These are phyloP conservation scores for Colletotrichum chlorophyti DNA, from an alignment of 2,329 filamentous ascomycete species.

Conservation along the genomic window DNA sequence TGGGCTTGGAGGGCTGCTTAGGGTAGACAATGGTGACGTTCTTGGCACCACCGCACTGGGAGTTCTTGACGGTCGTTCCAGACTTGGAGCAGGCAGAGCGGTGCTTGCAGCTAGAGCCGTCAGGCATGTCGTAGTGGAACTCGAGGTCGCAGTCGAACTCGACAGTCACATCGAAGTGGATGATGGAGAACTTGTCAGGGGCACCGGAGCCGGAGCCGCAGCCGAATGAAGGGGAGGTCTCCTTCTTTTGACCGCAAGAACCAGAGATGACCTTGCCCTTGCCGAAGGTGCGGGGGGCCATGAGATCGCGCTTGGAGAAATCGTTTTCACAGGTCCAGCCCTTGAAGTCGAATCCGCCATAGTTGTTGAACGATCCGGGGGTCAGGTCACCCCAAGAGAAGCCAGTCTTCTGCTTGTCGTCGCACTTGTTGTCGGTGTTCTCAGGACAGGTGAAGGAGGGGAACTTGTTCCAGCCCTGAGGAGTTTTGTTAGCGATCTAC, in stretches of 20 bases:
- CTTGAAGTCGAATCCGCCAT: constrained; percentile 76
- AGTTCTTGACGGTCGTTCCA: constrained; percentile 78
- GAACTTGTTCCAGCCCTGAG: constrained; percentile 30
- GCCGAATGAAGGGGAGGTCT: constrained; percentile 65
- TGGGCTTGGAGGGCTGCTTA: constrained; percentile 62
- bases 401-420: constrained; percentile 69
- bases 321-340: constrained; percentile 74
- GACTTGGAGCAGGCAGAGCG: constrained; percentile 69
- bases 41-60: constrained; percentile 90
- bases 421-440: constrained; percentile 81
- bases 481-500: constrained; percentile 20
- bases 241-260: constrained; percentile 52
- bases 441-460: constrained; percentile 68
- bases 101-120: constrained; percentile 84
- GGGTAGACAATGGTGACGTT: constrained; percentile 74
- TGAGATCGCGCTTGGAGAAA: constrained; percentile 62
- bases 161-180: constrained; percentile 73
- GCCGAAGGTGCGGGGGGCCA: constrained; percentile 58
- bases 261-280: constrained; percentile 67
- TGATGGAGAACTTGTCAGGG: constrained; percentile 73
- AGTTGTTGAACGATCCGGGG: constrained; percentile 67
- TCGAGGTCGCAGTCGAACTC: constrained; percentile 81
- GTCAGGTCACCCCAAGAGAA: constrained; percentile 75
- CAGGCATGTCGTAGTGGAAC: constrained; percentile 87
- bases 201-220: constrained; percentile 48